Percentiles rank a stretch among this genome's conserved stretches.
Conservation (phyloP, 2,329 filamentous ascomycete species). For the Cladosporium sp. region DNA sequence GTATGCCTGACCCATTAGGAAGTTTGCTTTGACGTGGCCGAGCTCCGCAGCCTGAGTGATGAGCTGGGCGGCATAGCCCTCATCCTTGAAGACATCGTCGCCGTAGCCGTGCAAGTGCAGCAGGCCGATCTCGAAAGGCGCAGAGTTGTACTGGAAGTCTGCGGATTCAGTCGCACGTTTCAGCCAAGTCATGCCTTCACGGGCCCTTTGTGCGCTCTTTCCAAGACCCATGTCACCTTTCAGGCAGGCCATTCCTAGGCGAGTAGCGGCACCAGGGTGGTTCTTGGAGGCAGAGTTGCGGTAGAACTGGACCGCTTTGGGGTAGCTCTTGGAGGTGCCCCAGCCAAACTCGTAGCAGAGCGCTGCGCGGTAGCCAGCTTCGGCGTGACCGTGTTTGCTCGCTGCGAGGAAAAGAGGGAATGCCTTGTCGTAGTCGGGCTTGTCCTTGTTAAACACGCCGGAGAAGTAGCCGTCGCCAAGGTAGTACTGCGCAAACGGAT, state of each 20-base stretch:
- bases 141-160: constrained; percentile 87
- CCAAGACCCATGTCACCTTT: constrained; percentile 82
- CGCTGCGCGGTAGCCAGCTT: constrained; percentile 89
- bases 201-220: constrained; percentile 63
- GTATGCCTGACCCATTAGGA: constrained; percentile 91
- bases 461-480: constrained; percentile 92
- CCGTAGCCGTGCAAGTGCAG: constrained; percentile 93
- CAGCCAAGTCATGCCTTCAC: constrained; percentile 93
- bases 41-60: constrained; percentile 94
- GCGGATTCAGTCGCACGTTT: constrained; percentile 89
- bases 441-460: constrained; percentile 91
- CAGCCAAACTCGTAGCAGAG: constrained; percentile 98
- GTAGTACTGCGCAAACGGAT: constrained; percentile 98
- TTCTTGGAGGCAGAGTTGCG: constrained; percentile 87
- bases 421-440: constrained; percentile 85
- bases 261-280: constrained; percentile 91
- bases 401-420: constrained; percentile 92
- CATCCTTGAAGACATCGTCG: constrained; percentile 89
- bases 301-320: constrained; percentile 92
- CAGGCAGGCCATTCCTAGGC: constrained; percentile 86
- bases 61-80: constrained; percentile 85
- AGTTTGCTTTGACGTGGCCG: constrained; percentile 82
- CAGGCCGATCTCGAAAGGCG: constrained; percentile 84
- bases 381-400: constrained; percentile 94
- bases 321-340: constrained; percentile 86